These are phyloP conservation scores for Fusarium xyrophilum DNA, from an alignment of 2,329 filamentous ascomycete genomes.

Conservation along the genomic window DNA sequence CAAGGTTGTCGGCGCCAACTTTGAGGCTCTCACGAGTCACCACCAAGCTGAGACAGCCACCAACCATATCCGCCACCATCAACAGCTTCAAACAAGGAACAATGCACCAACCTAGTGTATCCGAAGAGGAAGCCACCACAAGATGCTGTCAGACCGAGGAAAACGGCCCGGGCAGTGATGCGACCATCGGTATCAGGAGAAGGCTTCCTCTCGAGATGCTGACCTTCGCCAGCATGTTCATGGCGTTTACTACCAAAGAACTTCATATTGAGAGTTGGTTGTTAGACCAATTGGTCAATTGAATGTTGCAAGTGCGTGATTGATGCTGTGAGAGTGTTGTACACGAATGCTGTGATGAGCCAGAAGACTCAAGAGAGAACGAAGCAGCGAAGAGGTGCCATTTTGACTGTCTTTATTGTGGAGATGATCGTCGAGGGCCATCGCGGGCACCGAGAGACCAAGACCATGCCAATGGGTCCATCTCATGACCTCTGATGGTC, in stretches of 20 bases:
- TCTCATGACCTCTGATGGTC: constrained; percentile 33
- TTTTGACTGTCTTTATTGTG: constrained; percentile 35
- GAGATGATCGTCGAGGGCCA: constrained; percentile 23
- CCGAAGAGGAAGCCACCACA: too few relatives aligned
- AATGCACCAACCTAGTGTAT: too few relatives aligned
- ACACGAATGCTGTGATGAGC: constrained; percentile 11
- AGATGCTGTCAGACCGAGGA: too few relatives aligned
- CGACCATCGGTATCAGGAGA: constrained; percentile 35
- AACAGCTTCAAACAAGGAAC: too few relatives aligned
- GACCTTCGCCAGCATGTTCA: constrained; percentile 27
- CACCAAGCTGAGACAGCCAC: too few relatives aligned
- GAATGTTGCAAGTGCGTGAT: constrained; percentile 4
- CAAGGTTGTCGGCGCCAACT: too few relatives aligned
- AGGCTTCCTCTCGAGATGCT: constrained; percentile 32
- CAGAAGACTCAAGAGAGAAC: background rate
- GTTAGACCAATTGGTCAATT: constrained; percentile 7
- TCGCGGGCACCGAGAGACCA: constrained; percentile 25
- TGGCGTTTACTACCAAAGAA: constrained; percentile 30
- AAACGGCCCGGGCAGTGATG: constrained; percentile 40
- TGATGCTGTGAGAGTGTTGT: constrained; percentile 1
- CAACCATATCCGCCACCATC: too few relatives aligned
- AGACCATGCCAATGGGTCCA: constrained; percentile 18
- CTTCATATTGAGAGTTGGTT: constrained; percentile 22
- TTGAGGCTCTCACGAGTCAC: too few relatives aligned
- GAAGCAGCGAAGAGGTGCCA: constrained; percentile 22